These are phyloP conservation scores for Pezicula neosporulosa DNA, from an alignment of 2,329 filamentous ascomycete genomes.

Conservation along the genomic window DNA sequence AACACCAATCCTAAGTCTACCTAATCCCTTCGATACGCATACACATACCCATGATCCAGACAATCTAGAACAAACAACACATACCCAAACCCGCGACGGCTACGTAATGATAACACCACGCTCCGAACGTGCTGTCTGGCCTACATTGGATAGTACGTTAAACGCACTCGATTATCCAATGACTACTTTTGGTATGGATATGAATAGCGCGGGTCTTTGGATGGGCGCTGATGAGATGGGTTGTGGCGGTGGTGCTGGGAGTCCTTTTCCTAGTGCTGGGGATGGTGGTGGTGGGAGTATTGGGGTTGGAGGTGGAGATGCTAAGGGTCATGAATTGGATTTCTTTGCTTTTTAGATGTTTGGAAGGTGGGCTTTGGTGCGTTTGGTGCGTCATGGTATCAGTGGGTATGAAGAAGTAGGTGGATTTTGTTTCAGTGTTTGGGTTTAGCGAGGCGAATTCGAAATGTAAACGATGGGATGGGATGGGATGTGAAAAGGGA, in stretches of 20 bases:
- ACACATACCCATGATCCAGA: background rate
- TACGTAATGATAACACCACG: constrained; percentile 13
- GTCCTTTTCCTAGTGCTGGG: background rate
- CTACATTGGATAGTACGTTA: constrained; percentile 7
- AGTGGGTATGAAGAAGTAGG: too few species aligned
- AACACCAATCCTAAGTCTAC: background rate
- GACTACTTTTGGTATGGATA: constrained; percentile 5
- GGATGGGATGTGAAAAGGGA: too few species aligned
- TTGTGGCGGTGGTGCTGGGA: background rate
- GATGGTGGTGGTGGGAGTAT: background rate
- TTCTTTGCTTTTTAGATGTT: constrained; percentile 33
- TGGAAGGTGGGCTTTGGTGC: too few species aligned
- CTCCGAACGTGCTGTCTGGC: constrained; percentile 9
- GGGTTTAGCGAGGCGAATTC: too few species aligned
- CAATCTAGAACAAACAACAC: background rate
- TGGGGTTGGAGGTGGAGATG: constrained; percentile 6
- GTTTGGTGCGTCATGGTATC: too few species aligned
- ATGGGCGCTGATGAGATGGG: constrained; percentile 2
- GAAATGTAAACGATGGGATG: too few species aligned
- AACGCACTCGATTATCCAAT: constrained; percentile 15
- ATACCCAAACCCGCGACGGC: constrained; percentile 2
- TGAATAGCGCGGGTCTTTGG: background rate
- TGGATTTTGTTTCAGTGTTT: too few species aligned
- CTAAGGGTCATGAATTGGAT: constrained; percentile 35
- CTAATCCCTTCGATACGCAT: too few species aligned